Evolutionary conservation across 345 rosid species (phyloP).

Genomic region (Linum trigynum): DNA sequence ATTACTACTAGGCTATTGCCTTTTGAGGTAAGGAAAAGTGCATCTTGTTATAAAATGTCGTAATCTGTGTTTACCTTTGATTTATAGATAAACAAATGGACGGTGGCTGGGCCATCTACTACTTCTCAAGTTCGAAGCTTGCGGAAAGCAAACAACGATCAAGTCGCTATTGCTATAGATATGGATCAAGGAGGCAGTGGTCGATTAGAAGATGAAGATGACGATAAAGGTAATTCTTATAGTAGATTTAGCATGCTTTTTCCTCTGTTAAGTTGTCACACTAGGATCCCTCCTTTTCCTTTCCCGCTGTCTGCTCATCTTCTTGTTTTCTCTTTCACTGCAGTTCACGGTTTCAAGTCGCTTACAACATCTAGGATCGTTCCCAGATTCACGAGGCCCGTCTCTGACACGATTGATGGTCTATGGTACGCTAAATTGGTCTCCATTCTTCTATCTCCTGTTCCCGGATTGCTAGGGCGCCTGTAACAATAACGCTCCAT

Average conservation of each 20-base stretch:
- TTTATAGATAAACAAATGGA: conserved; percentile 65
- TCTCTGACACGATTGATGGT: conserved; percentile 77
- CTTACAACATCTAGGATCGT: conserved; percentile 69
- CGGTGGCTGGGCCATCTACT: conserved; percentile 38
- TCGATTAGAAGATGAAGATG: conserved; percentile 77
- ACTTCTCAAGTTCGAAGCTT: conserved; percentile 80
- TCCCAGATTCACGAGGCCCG: conserved; percentile 74
- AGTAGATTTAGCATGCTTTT: not conserved
- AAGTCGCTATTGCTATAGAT: conserved; percentile 81
- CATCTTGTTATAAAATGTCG: not conserved
- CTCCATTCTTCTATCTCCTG: conserved; percentile 2
- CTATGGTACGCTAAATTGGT: conserved; percentile 44
- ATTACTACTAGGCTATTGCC: too few relatives aligned
- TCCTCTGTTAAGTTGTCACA: not conserved
- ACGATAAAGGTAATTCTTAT: conserved; percentile 63
- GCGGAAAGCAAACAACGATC: conserved; percentile 79
- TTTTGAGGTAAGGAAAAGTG: too few relatives aligned
- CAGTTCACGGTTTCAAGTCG: conserved; percentile 94
- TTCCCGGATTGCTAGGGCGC: conserved; percentile 1
- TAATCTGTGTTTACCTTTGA: conserved; percentile 11
- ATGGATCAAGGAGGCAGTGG: conserved; percentile 29
- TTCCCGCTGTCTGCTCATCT: too few relatives aligned
- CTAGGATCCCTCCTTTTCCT: not conserved
- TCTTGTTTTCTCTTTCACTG: not conserved
- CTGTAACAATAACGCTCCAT: not conserved